Evolutionary conservation across 1,284 basidiomycete genomes (phyloP), one percentile per base, ranked within the genome.

Genomic region (Cryptococcus sp.): DNA sequence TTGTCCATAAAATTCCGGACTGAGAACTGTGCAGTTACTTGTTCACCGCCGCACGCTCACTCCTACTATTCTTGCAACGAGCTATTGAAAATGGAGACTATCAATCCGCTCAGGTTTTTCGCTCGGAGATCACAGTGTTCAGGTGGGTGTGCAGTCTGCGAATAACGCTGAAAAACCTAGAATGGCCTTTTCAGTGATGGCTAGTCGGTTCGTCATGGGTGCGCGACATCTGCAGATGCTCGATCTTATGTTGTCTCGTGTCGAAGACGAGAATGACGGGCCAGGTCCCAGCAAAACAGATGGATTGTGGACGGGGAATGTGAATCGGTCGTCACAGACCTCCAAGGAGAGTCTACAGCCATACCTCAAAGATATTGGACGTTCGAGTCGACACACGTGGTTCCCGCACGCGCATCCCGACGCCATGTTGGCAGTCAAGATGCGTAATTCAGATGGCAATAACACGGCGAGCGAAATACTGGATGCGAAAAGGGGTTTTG

Each of bases 91-190:
- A 57, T 2, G 55, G 59, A 1, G 69, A 73, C 41, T 39, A 49
- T 3, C 37, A 44, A 25, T 46, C 62, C 0, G 68, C 64, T 2
- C 58, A 59, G 22, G 57, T 59, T 11, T 56, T 70, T 6, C 54
- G 65, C 10, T 51, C 56, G 2, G 75, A 77, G 59, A 69, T 77
- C 17, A 65, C 70, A 15, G 65, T 74, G 5, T 72, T 75, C 57
- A 62, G 67, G 69, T 73, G 52, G 61, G 65, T 63, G 15, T 16
- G 40, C 1, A 43, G 11, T 11, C 20, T 11, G 5, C 2, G 20
- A 15, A 10, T 25, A 6, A 3, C 19, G 25, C 26, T 17, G 7
- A 22, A 46, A 4, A 26, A 3, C 26, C 15, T 23, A 70, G 65
- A 43, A 57, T 67, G 55, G 51, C 62, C 10, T 65, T 69, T 37